Conservation (phyloP, 805 yeast genomes). For the Aciculoconidium aculeatum region DNA sequence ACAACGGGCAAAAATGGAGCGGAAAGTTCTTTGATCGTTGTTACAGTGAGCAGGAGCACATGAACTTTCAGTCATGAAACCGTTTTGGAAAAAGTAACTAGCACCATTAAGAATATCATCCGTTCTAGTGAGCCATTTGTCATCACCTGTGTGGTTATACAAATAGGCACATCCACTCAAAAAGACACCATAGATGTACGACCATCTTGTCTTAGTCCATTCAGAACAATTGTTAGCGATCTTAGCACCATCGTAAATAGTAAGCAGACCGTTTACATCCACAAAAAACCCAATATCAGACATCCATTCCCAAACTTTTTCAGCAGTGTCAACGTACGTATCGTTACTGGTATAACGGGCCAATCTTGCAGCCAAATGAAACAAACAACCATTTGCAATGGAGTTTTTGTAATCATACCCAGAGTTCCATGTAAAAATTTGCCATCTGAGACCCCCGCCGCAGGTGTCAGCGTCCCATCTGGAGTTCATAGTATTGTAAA, state of each 20-base stretch:
- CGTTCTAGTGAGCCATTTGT: constrained; percentile 33
- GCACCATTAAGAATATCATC: constrained; percentile 32
- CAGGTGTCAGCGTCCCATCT: constrained; percentile 80
- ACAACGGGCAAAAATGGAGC: constrained; percentile 61
- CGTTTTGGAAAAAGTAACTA: constrained; percentile 30
- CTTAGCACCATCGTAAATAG: constrained; percentile 53
- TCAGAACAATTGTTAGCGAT: constrained; percentile 43
- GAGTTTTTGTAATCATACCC: constrained; percentile 93
- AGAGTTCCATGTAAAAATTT: constrained; percentile 87
- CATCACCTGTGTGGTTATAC: constrained; percentile 53
- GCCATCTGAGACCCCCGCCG: constrained; percentile 94
- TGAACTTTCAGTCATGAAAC: constrained; percentile 55
- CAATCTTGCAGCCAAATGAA: constrained; percentile 81
- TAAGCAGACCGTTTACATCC: constrained; percentile 16
- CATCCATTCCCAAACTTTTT: constrained; percentile 79
- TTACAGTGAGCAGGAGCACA: constrained; percentile 59
- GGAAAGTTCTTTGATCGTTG: constrained; percentile 72
- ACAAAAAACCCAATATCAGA: constrained; percentile 24
- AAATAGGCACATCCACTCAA: constrained; percentile 66
- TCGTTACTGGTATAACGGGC: constrained; percentile 77
- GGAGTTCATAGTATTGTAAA: constrained; percentile 81
- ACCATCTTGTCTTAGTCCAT: constrained; percentile 52
- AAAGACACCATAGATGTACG: constrained; percentile 65
- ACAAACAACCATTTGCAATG: constrained; percentile 84
- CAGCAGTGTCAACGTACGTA: constrained; percentile 71